These are phyloP conservation scores for Funneliformis mosseae DNA, from an alignment of 192 early-diverging fungal genomes.

Conservation along the genomic window DNA sequence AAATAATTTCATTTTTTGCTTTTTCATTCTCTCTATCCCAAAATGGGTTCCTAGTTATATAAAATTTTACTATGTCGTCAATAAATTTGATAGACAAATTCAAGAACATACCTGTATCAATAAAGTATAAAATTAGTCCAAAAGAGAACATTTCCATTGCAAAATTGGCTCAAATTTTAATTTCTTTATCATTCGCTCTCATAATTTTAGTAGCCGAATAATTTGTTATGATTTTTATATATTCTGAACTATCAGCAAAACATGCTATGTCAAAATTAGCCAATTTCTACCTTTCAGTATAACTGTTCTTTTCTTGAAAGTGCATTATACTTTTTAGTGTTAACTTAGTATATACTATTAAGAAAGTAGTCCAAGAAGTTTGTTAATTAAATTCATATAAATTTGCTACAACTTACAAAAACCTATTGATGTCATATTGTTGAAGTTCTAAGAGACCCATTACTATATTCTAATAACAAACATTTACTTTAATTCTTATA, in stretches of 20 bases:
- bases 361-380: not conserved
- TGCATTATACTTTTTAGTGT: conserved; percentile 8
- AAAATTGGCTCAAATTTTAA: not conserved
- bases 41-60: not conserved
- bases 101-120: not conserved
- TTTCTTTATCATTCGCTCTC: not conserved
- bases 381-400: not conserved
- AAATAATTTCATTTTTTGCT: not conserved
- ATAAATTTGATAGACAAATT: too few relatives aligned
- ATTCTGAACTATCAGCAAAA: not conserved
- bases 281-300: not conserved
- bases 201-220: conserved; percentile 14
- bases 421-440: not conserved
- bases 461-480: not conserved
- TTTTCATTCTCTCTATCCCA: not conserved
- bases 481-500: not conserved
- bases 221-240: not conserved
- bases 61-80: too few relatives aligned
- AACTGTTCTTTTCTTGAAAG: not conserved
- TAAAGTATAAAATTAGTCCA: conserved; percentile 8
- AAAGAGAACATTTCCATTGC: conserved; percentile 16
- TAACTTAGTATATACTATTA: conserved; percentile 2
- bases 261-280: not conserved
- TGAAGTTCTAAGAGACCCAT: not conserved
- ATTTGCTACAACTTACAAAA: not conserved